Evolutionary conservation across 2,329 filamentous ascomycete species (phyloP).

Genomic region (Diaporthe sp.): DNA sequence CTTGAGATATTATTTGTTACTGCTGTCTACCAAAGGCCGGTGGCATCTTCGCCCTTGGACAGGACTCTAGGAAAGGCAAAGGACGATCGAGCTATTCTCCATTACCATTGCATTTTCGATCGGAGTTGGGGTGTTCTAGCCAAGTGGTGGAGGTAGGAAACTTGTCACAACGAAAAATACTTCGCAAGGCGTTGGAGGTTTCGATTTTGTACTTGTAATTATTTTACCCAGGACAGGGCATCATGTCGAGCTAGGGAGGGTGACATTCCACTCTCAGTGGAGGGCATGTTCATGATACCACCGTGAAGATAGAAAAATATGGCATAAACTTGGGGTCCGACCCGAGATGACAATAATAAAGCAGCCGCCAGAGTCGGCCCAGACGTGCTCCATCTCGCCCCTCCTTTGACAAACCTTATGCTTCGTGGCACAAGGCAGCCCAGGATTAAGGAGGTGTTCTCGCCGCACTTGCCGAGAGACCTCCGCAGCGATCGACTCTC

Average conservation of each 20-base stretch:
- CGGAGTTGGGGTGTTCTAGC: conserved; percentile 10
- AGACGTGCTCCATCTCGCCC: background rate
- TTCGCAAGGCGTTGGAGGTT: conserved; percentile 29
- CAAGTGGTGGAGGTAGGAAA: background rate
- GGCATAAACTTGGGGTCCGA: conserved; percentile 19
- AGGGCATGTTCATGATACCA: conserved; percentile 1
- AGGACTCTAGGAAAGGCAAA: conserved; percentile 2
- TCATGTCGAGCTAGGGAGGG: background rate
- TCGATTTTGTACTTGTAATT: background rate
- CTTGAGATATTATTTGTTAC: background rate
- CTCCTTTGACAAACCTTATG: conserved; percentile 6
- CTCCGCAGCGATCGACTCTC: conserved; percentile 18
- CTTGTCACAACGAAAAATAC: background rate
- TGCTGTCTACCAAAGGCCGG: background rate
- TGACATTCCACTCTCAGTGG: background rate
- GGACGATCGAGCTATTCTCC: background rate
- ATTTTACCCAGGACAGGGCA: background rate
- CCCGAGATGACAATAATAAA: conserved; percentile 20
- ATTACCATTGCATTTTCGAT: background rate
- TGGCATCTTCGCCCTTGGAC: background rate
- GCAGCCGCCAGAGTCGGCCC: conserved; percentile 9
- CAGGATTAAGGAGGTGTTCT: background rate
- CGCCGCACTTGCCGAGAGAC: conserved; percentile 27
- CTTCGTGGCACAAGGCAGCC: background rate
- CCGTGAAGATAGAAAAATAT: background rate